These are phyloP conservation scores for Flaveria robusta DNA, from an alignment of 129 eudicot species.

Conservation along the genomic window DNA sequence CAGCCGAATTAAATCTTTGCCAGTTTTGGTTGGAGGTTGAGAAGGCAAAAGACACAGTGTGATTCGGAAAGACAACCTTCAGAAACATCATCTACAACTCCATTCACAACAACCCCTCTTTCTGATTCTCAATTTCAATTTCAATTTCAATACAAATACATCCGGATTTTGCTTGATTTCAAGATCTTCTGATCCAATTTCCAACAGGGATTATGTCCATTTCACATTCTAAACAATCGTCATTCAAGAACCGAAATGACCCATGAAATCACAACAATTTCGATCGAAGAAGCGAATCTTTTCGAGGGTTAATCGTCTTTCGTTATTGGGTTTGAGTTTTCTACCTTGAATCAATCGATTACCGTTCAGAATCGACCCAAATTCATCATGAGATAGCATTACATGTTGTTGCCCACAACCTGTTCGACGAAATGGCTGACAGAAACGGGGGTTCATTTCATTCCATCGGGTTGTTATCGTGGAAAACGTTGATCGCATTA, in stretches of 20 bases:
- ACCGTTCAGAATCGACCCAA: background rate
- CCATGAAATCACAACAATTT: background rate
- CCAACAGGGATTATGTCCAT: constrained; percentile 8
- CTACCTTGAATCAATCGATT: background rate
- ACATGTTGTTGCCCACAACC: constrained; percentile 16
- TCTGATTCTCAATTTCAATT: constrained; percentile 25
- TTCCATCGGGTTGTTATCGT: constrained; percentile 42
- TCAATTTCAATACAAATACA: constrained; percentile 12
- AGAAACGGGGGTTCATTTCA: constrained; percentile 35
- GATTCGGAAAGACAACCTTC: constrained; percentile 20
- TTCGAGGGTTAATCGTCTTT: background rate
- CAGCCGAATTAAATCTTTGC: constrained; percentile 28
- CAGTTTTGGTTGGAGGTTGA: constrained; percentile 32
- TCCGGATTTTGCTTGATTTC: constrained; percentile 34
- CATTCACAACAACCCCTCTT: constrained; percentile 20
- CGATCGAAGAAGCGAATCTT: background rate
- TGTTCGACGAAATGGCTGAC: constrained; percentile 46
- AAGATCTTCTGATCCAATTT: constrained; percentile 16
- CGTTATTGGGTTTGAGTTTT: background rate
- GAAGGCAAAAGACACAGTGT: constrained; percentile 7
- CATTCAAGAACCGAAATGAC: constrained; percentile 12
- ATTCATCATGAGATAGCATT: constrained; percentile 8
- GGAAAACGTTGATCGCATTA: constrained; percentile 55
- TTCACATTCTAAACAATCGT: constrained; percentile 7
- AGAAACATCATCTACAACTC: background rate